phyloP scores from a whole-genome alignment of 2,329 filamentous ascomycete genomes.

The Alternaria tenuissima region DNA sequence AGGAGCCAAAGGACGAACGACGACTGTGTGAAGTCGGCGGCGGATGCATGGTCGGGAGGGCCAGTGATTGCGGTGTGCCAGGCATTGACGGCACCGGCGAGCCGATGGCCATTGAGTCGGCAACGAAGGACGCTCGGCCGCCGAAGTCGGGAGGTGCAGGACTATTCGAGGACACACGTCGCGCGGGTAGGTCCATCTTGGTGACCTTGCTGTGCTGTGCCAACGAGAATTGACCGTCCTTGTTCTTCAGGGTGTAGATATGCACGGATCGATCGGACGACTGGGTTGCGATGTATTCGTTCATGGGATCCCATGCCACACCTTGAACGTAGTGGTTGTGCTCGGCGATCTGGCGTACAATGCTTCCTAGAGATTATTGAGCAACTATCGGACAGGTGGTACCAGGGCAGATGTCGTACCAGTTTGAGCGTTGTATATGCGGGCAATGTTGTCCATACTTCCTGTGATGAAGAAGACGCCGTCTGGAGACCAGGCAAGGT shows the following conservation, averaged over 20 bases:
- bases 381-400: slow-evolving; percentile 16
- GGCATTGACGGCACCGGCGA: slow-evolving; percentile 92
- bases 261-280: slow-evolving; percentile 98
- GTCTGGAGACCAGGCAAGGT: slow-evolving; percentile 98
- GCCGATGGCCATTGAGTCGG: slow-evolving; percentile 64
- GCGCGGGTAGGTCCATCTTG: slow-evolving; percentile 91
- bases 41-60: slow-evolving; percentile 89
- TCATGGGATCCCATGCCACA: slow-evolving; percentile 96
- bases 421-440: slow-evolving; percentile 94
- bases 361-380: slow-evolving; percentile 38
- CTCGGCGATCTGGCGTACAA: slow-evolving; percentile 90
- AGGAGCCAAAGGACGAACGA: slow-evolving; percentile 88
- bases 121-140: slow-evolving; percentile 70
- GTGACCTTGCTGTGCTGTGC: slow-evolving; percentile 80
- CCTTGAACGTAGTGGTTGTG: slow-evolving; percentile 99
- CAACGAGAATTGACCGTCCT: slow-evolving; percentile 93
- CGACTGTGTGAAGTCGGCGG: slow-evolving; percentile 90
- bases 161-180: slow-evolving; percentile 89
- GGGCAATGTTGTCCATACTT: slow-evolving; percentile 98
- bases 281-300: slow-evolving; percentile 97
- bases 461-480: slow-evolving; percentile 95
- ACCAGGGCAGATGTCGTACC: slow-evolving; percentile 62
- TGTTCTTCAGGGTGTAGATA: slow-evolving; percentile 94
- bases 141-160: slow-evolving; percentile 87
- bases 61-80: slow-evolving; percentile 88